phyloP scores from a whole-genome alignment of 352 stramenopile species.

The Phytopythium boreale region DNA sequence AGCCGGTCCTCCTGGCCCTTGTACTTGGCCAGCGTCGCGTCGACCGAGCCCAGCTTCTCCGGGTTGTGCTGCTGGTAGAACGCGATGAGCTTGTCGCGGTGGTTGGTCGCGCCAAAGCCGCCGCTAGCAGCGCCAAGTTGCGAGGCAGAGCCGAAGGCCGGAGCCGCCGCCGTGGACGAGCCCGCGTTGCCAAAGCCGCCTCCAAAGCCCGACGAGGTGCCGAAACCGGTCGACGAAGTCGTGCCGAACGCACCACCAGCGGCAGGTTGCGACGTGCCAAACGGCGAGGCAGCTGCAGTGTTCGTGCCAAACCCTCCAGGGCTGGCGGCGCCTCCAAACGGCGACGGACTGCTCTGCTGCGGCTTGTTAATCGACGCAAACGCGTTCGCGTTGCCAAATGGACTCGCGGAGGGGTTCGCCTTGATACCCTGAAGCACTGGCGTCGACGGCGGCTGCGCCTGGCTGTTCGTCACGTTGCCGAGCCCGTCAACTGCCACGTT shows the following conservation, averaged over 20 bases:
- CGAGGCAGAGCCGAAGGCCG: conserved; percentile 20
- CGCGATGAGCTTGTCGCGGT: conserved; percentile 50
- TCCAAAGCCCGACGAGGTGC: conserved; percentile 15
- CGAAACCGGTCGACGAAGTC: conserved; percentile 17
- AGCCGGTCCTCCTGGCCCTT: conserved; percentile 63
- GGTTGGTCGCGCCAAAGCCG: conserved; percentile 39
- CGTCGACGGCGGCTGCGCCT: conserved; percentile 20
- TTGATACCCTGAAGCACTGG: conserved; percentile 36
- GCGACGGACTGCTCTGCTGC: neutral
- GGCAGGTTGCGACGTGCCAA: conserved; percentile 29
- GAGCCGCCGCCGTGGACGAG: conserved; percentile 6
- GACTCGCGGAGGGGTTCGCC: conserved; percentile 38
- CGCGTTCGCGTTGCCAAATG: conserved; percentile 57
- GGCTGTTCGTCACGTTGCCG: neutral
- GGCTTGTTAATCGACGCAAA: conserved; percentile 32
- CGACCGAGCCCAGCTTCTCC: conserved; percentile 62
- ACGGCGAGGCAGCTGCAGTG: conserved; percentile 36
- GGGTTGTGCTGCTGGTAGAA: conserved; percentile 82
- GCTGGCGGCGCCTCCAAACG: conserved; percentile 38
- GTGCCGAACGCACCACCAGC: conserved; percentile 17
- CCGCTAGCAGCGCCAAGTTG: conserved; percentile 28
- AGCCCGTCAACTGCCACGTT: conserved; percentile 34
- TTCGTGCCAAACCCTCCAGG: conserved; percentile 42
- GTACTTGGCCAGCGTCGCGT: conserved; percentile 71
- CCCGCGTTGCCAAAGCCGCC: conserved; percentile 13